Evolutionary conservation across 148 eudicot species (phyloP), one percentile per base, ranked within the genome.

Genomic region (Dysphania ambrosioides): DNA sequence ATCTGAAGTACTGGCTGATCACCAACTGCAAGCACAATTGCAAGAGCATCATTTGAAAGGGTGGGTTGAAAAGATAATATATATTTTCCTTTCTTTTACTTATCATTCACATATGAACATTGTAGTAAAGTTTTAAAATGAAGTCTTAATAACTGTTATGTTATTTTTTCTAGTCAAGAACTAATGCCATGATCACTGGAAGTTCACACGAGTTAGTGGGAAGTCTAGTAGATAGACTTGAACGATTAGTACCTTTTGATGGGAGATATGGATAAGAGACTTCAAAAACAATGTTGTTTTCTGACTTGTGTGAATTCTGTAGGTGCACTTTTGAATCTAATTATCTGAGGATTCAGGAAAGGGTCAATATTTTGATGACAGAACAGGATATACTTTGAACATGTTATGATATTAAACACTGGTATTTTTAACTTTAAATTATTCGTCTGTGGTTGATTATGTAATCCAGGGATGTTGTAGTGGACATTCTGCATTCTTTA

Each of bases 31-130:
- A 81, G 89, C 98, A 29, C 98, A 92, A 83, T 76, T 95, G 75
- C 97, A 95, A 86, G 98, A 95, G 79, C 97, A 89, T 61, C 89
- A 95, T 84, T 70, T 88, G 80, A 95, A 92, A 84, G 98, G 98
- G 98, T 95, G 83, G 81, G 96, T 85, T 67, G 67, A 27, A 58
- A 64, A 66, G 10, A 18, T 75, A 9, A 23, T 60, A 2, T 30
- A 13, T 12, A 18, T 51, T 31, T 67, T 51, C 8, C 53, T 74
- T 51, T 70, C 55, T 56, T 49, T 38, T 65, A 29, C 29, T 68
- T 64, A 31, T 49, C 36, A 19, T 62, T 68, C 23, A 35, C 11
- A 3, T 70, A 16, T 57, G 32, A 15, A 26, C 44, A 18, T 49
- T 11, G 57, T 44, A 13, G 61, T 24, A 11, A 34, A 8, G 10